Evolutionary conservation across 495 filamentous ascomycete species (phyloP).

Genomic region (Venustampulla echinocandica): DNA sequence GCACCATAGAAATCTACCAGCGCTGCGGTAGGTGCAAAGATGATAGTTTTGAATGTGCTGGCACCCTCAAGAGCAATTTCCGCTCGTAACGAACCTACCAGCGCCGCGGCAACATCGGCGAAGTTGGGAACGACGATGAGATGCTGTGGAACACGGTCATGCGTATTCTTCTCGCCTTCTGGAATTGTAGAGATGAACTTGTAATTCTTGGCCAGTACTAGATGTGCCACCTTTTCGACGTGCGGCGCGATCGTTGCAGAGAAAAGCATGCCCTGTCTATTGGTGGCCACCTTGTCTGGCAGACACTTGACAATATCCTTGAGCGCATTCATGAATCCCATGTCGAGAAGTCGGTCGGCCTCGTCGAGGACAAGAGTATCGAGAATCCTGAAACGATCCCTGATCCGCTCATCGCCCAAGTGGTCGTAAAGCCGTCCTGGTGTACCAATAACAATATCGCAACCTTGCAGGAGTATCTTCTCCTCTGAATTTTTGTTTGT

Average conservation of each 20-base stretch:
- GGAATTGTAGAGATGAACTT: slow-evolving; percentile 54
- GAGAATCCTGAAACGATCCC: slow-evolving; percentile 37
- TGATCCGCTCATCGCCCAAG: slow-evolving; percentile 37
- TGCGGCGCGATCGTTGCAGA: slow-evolving; percentile 59
- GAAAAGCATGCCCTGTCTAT: slow-evolving; percentile 65
- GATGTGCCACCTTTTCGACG: slow-evolving; percentile 50
- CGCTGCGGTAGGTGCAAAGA: slow-evolving; percentile 60
- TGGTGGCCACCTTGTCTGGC: slow-evolving; percentile 40
- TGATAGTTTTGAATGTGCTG: slow-evolving; percentile 51
- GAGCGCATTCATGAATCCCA: slow-evolving; percentile 50
- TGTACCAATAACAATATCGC: slow-evolving; percentile 51
- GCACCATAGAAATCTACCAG: slow-evolving; percentile 48
- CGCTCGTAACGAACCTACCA: slow-evolving; percentile 38
- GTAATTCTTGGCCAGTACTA: slow-evolving; percentile 48
- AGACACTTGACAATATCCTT: slow-evolving; percentile 49
- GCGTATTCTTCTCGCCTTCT: slow-evolving; percentile 49
- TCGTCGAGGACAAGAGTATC: slow-evolving; percentile 58
- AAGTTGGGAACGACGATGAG: slow-evolving; percentile 46
- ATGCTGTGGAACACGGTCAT: slow-evolving; percentile 53
- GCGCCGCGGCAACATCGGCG: slow-evolving; percentile 41
- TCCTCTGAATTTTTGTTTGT: slow-evolving; percentile 31
- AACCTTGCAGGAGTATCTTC: slow-evolving; percentile 26
- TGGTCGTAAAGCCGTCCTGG: slow-evolving; percentile 58
- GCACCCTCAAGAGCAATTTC: slow-evolving; percentile 30
- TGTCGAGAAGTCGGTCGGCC: slow-evolving; percentile 59